Evolutionary conservation across 1,139 yeast genomes (phyloP), one percentile per base, ranked within the genome.

Genomic region (Blastobotrys apis): DNA sequence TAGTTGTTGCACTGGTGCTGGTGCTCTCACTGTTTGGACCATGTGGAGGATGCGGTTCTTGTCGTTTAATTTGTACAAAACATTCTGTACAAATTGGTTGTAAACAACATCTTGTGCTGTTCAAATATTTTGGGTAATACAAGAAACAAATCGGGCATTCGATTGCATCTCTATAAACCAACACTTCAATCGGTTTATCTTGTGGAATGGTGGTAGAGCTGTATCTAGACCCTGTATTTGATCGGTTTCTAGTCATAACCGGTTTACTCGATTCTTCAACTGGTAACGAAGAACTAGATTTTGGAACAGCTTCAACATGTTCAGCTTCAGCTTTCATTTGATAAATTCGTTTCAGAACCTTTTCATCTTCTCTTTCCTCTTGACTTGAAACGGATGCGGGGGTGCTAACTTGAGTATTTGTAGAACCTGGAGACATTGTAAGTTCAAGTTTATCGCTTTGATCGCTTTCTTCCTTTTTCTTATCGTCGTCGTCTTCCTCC

Each of bases 91-190:
- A 92, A 19, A 92, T 88, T 2, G 95, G 92, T 63, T 92, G 97
- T 41, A 78, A 75, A 62, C 98, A 92, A 64, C 98, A 92, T 39
- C 95, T 72, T n/a, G 95, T 83, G 42, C 75, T 64, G 66, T 92
- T 92, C 53, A 90, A 67, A 57, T 80, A 78, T 38, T 75, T 73
- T 1, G 98, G 98, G 60, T 83, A 86, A 60, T 75, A 86, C 19
- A 92, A 73, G 63, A 92, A 92, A 61, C 98, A 92, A 53, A 92
- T 92, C 9, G 98, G 97, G 62, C 98, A 92, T 59, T 92, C 98
- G 25, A 74, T 66, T 1, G 86, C 78, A 45, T 77, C 68, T 41
- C 77, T 67, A 65, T 90, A 90, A 20, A 90, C 66, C 43, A 66
- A 58, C 30, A 75, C 59, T 43, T 73, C 72, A 38, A 50, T 35